These are phyloP conservation scores for Vaccinium macrocarpon DNA, from an alignment of 148 eudicot species.

Conservation along the genomic window DNA sequence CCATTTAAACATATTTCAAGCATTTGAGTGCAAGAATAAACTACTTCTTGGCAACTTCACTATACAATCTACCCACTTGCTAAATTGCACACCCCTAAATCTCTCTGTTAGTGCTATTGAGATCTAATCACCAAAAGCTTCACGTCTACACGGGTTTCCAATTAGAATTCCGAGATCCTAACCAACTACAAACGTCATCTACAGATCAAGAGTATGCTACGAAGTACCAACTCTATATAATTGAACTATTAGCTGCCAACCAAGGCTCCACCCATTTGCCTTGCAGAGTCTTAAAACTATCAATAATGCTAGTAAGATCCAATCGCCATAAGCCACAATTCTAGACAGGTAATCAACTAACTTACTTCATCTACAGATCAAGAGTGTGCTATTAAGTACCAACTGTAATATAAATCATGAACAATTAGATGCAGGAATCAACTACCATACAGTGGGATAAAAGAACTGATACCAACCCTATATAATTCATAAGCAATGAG, in stretches of 20 bases:
- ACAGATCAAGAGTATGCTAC: not conserved
- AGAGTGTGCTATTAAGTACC: not conserved
- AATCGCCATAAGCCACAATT: not conserved
- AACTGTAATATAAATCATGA: not conserved
- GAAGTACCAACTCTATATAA: not conserved
- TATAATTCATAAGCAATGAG: not conserved
- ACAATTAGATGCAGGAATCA: slow-evolving; percentile 1
- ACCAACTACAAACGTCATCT: not conserved
- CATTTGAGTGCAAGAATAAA: no score
- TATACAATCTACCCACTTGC: not conserved
- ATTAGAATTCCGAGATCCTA: not conserved
- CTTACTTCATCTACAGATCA: not conserved
- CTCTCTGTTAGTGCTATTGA: no score
- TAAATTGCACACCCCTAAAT: not conserved
- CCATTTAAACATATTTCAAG: no score
- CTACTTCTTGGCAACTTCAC: no score
- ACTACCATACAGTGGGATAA: not conserved
- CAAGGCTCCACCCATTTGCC: slow-evolving; percentile 59
- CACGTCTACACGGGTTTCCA: not conserved
- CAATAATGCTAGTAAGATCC: not conserved
- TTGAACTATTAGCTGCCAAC: slow-evolving; percentile 61
- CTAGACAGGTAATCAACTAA: not conserved
- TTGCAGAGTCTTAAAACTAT: not conserved
- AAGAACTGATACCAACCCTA: slow-evolving; percentile 36
- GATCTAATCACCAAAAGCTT: not conserved